Conservation (phyloP, 2,329 filamentous ascomycete genomes). For the Corinectria fuckeliana region DNA sequence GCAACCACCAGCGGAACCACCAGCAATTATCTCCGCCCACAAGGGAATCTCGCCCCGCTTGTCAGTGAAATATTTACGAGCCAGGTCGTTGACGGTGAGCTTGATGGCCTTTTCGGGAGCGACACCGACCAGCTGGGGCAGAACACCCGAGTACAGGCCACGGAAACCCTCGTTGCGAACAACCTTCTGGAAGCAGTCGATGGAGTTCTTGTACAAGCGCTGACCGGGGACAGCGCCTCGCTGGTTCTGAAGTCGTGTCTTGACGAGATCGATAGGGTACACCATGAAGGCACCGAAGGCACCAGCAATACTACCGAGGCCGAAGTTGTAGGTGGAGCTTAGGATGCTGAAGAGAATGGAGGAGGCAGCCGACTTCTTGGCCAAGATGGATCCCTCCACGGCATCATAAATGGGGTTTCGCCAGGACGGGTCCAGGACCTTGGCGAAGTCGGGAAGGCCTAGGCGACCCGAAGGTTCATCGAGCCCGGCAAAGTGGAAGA, state of each 20-base stretch:
- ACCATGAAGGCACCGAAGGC: constrained; percentile 99
- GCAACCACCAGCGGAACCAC: constrained; percentile 88
- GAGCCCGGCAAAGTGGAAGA: constrained; percentile 97
- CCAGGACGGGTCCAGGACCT: constrained; percentile 95
- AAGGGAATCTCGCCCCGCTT: constrained; percentile 77
- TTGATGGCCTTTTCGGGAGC: constrained; percentile 99
- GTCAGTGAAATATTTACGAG: constrained; percentile 77
- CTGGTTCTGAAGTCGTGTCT: constrained; percentile 99
- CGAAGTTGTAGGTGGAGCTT: constrained; percentile 87
- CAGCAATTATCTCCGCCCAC: constrained; percentile 79
- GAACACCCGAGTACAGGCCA: constrained; percentile 91
- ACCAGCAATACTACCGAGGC: constrained; percentile 85
- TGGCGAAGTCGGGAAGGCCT: constrained; percentile 83
- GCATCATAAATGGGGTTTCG: constrained; percentile 64
- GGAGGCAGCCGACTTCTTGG: constrained; percentile 34
- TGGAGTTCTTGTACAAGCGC: constrained; percentile 92
- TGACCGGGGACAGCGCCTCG: constrained; percentile 78
- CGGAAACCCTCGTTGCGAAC: constrained; percentile 88
- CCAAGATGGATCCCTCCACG: constrained; percentile 54
- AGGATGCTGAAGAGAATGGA: constrained; percentile 63
- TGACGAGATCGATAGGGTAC: constrained; percentile 97
- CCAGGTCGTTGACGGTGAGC: constrained; percentile 95
- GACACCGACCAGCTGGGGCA: constrained; percentile 95
- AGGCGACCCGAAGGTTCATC: constrained; percentile 89
- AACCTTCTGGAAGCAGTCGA: constrained; percentile 94